Percentiles rank a stretch among this genome's conserved stretches.
Evolutionary conservation across 495 filamentous ascomycete genomes (phyloP).

Genomic region (Hypoxylon lenormandii): DNA sequence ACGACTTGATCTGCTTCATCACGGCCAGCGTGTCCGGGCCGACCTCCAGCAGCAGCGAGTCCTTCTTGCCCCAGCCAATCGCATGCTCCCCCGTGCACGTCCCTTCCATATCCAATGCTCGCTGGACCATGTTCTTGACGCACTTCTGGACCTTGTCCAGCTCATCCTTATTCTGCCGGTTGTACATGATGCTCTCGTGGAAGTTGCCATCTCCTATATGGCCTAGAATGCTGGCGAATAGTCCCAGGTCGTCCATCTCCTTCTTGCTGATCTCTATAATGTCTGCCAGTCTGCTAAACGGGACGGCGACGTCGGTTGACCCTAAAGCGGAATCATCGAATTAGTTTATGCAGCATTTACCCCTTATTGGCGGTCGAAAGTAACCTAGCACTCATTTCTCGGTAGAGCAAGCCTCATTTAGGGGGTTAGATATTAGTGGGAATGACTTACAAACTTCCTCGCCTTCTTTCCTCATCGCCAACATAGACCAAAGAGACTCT

Average conservation of each 20-base stretch:
- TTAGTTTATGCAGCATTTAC: neutral
- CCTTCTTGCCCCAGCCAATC: conserved; percentile 88
- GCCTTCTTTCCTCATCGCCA: conserved; percentile 72
- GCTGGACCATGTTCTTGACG: conserved; percentile 87
- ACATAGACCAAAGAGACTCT: conserved; percentile 79
- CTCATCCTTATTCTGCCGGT: conserved; percentile 73
- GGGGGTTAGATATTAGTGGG: neutral
- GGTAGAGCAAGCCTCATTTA: conserved; percentile 4
- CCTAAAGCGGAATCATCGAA: conserved; percentile 44
- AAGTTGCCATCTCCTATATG: conserved; percentile 81
- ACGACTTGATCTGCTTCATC: conserved; percentile 85
- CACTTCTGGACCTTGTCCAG: conserved; percentile 77
- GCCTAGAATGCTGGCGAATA: conserved; percentile 87
- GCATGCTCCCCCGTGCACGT: conserved; percentile 94
- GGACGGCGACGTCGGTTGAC: conserved; percentile 90
- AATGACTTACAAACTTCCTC: conserved; percentile 67
- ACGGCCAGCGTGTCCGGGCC: conserved; percentile 81
- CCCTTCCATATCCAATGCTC: conserved; percentile 90
- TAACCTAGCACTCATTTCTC: neutral
- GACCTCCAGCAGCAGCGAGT: conserved; percentile 81
- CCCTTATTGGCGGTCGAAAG: neutral
- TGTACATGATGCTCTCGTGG: conserved; percentile 88
- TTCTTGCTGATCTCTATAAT: conserved; percentile 91
- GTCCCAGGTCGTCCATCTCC: conserved; percentile 83
- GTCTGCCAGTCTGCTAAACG: conserved; percentile 84